A percentile compares a stretch with the other conserved stretches of the same genome.
phyloP scores from a whole-genome alignment of 179 eudicot genomes.

The Gypsophila paniculata region DNA sequence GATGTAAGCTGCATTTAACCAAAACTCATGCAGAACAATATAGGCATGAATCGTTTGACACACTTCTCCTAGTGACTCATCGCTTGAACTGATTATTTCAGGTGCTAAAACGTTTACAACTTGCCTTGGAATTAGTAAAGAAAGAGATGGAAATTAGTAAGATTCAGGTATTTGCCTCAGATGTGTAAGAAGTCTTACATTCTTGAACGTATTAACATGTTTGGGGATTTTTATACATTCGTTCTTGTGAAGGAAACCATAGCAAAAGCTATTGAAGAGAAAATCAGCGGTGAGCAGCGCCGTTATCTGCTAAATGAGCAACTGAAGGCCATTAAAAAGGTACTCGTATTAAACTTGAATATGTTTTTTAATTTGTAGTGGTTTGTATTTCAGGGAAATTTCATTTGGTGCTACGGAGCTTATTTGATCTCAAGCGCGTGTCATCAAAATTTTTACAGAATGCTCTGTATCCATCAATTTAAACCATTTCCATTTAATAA shows the following conservation, averaged over 20 bases:
- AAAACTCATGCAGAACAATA: neutral
- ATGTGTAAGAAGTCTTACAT: conserved; percentile 8
- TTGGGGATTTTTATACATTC: conserved; percentile 13
- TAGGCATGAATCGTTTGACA: neutral
- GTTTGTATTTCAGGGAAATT: neutral
- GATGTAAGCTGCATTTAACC: conserved; percentile 55
- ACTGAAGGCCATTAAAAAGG: conserved; percentile 97
- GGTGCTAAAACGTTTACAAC: conserved; percentile 83
- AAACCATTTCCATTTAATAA: no score
- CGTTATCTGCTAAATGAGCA: conserved; percentile 95
- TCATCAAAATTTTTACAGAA: neutral
- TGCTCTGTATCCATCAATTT: no score
- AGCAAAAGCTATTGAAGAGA: conserved; percentile 98
- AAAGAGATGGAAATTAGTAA: conserved; percentile 99
- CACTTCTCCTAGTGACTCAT: neutral
- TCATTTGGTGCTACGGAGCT: neutral
- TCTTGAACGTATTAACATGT: neutral
- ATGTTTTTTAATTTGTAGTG: neutral
- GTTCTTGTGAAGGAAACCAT: conserved; percentile 65
- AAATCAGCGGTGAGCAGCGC: conserved; percentile 95
- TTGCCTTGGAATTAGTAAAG: conserved; percentile 84
- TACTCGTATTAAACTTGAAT: conserved; percentile 9
- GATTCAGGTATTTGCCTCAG: conserved; percentile 64
- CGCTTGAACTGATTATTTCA: conserved; percentile 24
- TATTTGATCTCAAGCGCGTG: neutral